Evolutionary conservation across 2,329 filamentous ascomycete species (phyloP), one percentile per base, ranked within the genome.

Genomic region (Lasiodiplodia sp.): DNA sequence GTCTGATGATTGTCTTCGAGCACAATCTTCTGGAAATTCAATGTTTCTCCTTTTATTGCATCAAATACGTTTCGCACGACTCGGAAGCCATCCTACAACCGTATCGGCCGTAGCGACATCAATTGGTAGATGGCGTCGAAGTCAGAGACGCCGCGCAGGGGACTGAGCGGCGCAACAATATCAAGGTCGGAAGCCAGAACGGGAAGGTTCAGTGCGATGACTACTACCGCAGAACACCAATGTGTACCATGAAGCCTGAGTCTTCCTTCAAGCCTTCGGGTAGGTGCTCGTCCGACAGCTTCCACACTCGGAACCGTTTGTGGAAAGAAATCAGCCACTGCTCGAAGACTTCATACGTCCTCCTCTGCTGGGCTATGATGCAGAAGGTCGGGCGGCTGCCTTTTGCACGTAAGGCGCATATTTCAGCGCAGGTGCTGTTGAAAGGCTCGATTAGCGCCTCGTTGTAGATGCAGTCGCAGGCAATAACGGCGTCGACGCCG

Each of bases 391-490:
- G 87, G 57, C 68, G 74, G 12, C 37, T 57, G 11, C 44, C 64
- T 44, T 70, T 73, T 40, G 67, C 60, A n/a, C 90, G 84, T 18
- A 95, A 79, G 11, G 82, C 82, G 79, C 93, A 97, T 28, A 90
- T 85, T 71, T 96, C 92, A 6, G 84, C 88, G 77, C 92, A 97
- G 0, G 93, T 92, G 73, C 90, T 87, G n/a, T 96, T 92, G 60
- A 98, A 87, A 0, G 94, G 93, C 53, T 87, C 83, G 28, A 98
- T 88, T 3, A 98, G 86, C 2, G 91, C 88, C 72, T 97, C 92
- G 80, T 98, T 99, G 83, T 96, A 99, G 73, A 99, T 91, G 79
- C 94, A 97, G 79, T 99, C 96, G 76, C 93, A 97, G 4, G 94
- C 93, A 44, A 98, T 78, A 12, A 98, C 83, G 16, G 89, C 80